phyloP scores from a whole-genome alignment of 2,329 filamentous ascomycete genomes.

The Fusarium tupiense region DNA sequence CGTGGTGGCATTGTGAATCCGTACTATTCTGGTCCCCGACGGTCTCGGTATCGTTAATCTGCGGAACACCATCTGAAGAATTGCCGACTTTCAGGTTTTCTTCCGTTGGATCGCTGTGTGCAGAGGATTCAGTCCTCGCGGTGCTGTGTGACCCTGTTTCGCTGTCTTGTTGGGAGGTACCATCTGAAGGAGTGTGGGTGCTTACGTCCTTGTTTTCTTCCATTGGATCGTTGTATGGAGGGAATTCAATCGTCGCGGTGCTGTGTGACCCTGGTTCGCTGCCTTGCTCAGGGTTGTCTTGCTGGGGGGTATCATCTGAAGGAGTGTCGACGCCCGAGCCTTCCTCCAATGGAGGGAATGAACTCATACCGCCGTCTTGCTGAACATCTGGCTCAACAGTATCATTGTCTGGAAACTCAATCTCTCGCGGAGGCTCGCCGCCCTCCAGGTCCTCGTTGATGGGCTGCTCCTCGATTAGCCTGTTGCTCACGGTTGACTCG shows the following conservation, averaged over 20 bases:
- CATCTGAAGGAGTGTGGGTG: too few relatives aligned
- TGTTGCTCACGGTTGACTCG: not conserved
- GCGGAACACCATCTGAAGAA: not conserved
- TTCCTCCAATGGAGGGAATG: not conserved
- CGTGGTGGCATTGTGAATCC: not conserved
- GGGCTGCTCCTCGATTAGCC: not conserved
- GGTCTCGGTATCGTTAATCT: too few relatives aligned
- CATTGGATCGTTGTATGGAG: not conserved
- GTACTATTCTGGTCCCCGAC: not conserved
- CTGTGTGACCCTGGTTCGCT: not conserved
- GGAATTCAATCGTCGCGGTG: fast-evolving
- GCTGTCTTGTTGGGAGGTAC: not conserved
- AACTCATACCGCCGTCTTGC: fast-evolving
- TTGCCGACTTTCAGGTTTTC: fast-evolving
- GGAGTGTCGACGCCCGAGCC: not conserved
- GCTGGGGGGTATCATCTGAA: not conserved
- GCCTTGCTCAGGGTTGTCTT: not conserved
- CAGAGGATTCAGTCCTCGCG: fast-evolving
- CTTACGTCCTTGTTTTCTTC: not conserved
- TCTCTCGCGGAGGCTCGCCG: not conserved
- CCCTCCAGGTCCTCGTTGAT: too few relatives aligned
- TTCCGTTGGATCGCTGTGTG: not conserved
- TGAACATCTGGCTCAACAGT: not conserved
- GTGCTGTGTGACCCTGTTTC: not conserved
- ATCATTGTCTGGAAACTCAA: not conserved